These are phyloP conservation scores for Choiromyces venosus DNA, from an alignment of 495 filamentous ascomycete genomes.

Conservation along the genomic window DNA sequence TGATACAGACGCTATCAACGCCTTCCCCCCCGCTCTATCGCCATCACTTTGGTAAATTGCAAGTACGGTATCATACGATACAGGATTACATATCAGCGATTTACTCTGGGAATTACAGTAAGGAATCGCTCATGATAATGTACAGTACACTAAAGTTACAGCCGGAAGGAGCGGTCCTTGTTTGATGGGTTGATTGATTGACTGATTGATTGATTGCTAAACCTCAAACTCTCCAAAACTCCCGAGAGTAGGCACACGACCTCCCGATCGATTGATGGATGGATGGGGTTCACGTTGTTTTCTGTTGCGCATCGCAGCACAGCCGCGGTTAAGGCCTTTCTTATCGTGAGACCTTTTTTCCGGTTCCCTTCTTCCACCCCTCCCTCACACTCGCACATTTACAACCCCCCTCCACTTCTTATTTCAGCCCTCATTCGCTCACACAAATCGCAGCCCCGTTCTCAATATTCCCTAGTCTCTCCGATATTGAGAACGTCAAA, in stretches of 20 bases:
- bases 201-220: constrained; percentile 21
- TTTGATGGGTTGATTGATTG: constrained; percentile 11
- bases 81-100: neutral
- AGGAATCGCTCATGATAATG: neutral
- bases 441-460: constrained; percentile 6
- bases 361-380: constrained; percentile 10
- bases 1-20: neutral
- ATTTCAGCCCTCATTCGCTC: constrained; percentile 10
- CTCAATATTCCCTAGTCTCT: constrained; percentile 69
- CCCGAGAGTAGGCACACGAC: constrained; percentile 26
- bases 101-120: neutral
- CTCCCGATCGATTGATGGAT: constrained; percentile 20
- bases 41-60: neutral
- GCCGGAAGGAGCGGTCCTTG: neutral
- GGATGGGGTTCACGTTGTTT: neutral
- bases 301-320: constrained; percentile 7
- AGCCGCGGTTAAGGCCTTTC: constrained; percentile 23
- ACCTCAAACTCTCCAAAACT: constrained; percentile 15
- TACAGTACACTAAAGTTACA: neutral
- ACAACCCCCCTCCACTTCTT: neutral
- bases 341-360: constrained; percentile 27
- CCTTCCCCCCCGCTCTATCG: neutral
- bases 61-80: neutral
- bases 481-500: constrained; percentile 89
- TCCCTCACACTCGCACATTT: neutral